Percentiles rank a stretch among this genome's conserved stretches.
Evolutionary conservation across 176 grass and related monocot genomes (phyloP).

Genomic region (Themeda triandra): DNA sequence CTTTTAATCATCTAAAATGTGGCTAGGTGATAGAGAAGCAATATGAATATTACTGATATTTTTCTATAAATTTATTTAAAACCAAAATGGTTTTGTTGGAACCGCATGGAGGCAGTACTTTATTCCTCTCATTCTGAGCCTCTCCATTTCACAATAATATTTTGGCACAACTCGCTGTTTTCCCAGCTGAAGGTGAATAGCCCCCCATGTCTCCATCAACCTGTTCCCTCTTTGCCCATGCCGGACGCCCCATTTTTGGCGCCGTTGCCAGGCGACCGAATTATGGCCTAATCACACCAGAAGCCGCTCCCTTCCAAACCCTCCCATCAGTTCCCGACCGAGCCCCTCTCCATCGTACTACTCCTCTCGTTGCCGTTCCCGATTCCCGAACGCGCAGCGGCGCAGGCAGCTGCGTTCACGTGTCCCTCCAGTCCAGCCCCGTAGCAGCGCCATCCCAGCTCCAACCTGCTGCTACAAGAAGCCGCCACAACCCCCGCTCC

Average conservation of each 20-base stretch:
- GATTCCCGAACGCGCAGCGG: slow-evolving; percentile 15
- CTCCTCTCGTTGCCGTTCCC: slow-evolving; percentile 19
- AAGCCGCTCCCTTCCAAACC: slow-evolving; percentile 43
- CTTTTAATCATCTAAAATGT: neutral
- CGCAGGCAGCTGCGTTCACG: slow-evolving; percentile 36
- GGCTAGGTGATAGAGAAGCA: neutral
- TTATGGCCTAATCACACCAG: slow-evolving; percentile 61
- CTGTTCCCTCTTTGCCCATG: neutral
- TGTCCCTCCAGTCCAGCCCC: slow-evolving; percentile 6
- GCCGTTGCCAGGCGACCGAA: slow-evolving; percentile 36
- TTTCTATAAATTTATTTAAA: neutral
- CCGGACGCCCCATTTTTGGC: slow-evolving; percentile 14
- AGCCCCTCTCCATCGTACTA: neutral
- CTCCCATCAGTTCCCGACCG: slow-evolving; percentile 22
- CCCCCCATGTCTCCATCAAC: neutral
- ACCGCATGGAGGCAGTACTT: neutral
- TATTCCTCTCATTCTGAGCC: slow-evolving; percentile 25
- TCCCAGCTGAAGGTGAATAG: slow-evolving; percentile 4
- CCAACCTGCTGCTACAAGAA: slow-evolving; percentile 31
- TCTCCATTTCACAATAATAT: slow-evolving; percentile 12
- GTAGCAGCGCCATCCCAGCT: too few relatives aligned
- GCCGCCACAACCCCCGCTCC: slow-evolving; percentile 9
- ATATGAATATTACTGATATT: neutral
- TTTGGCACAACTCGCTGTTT: neutral
- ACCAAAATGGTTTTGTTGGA: neutral